These are phyloP conservation scores for Penicillium capsulatum DNA, from an alignment of 2,329 filamentous ascomycete species.

Conservation along the genomic window DNA sequence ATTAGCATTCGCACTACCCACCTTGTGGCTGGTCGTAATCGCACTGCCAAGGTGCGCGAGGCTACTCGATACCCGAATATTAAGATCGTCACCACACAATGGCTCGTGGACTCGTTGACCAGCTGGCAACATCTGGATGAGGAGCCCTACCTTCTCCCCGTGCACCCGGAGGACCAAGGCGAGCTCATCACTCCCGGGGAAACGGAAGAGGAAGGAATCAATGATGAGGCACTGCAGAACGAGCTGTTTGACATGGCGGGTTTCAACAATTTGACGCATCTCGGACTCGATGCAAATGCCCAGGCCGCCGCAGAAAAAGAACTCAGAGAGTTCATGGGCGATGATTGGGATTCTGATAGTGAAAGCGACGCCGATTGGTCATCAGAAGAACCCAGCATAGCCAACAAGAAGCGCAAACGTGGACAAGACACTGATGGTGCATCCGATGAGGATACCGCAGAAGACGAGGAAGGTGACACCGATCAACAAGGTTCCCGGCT, in stretches of 20 bases:
- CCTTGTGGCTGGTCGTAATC: constrained; percentile 54
- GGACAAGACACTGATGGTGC: constrained; percentile 23
- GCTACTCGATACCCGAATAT: constrained; percentile 74
- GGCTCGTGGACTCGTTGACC: constrained; percentile 79
- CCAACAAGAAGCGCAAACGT: constrained; percentile 39
- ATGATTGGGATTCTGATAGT: constrained; percentile 42
- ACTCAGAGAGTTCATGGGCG: constrained; percentile 65
- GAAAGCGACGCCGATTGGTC: constrained; percentile 48
- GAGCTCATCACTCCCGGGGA: constrained; percentile 43
- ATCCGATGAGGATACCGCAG: constrained; percentile 20
- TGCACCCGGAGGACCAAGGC: constrained; percentile 64
- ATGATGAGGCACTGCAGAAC: no score
- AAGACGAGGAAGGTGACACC: constrained; percentile 32
- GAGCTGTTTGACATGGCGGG: no score
- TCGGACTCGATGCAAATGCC: constrained; percentile 59
- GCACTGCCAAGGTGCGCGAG: constrained; percentile 86
- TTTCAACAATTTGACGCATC: constrained; percentile 28
- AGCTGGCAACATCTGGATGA: constrained; percentile 81
- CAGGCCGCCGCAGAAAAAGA: constrained; percentile 66
- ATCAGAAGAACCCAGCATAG: constrained; percentile 18
- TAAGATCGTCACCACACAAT: constrained; percentile 87
- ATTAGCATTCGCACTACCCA: constrained; percentile 49
- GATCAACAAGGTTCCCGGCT: constrained; percentile 40
- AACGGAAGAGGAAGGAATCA: constrained; percentile 47
- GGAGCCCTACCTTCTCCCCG: constrained; percentile 69